These are phyloP conservation scores for Gymnopilus dilepis DNA, from an alignment of 768 basidiomycete genomes.

Conservation along the genomic window DNA sequence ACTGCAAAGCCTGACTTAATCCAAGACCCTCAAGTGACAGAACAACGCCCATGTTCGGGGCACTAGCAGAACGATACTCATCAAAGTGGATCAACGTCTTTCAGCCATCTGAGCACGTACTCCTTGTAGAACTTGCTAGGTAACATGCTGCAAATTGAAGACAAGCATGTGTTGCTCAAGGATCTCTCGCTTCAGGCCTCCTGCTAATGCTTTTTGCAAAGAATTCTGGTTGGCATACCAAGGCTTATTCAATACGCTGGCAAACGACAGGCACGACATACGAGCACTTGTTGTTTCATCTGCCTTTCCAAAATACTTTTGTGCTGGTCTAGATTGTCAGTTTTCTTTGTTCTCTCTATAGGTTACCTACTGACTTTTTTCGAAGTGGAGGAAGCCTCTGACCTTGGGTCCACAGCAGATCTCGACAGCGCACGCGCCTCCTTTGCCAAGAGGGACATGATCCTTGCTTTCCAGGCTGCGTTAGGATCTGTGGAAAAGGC, in stretches of 20 bases:
- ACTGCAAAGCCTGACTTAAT: no score
- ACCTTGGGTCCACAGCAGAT: conserved; percentile 28
- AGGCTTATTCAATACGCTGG: conserved; percentile 61
- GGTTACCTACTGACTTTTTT: not conserved
- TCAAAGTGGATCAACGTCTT: conserved; percentile 54
- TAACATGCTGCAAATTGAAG: conserved; percentile 25
- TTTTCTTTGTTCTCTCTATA: conserved; percentile 2
- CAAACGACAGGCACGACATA: conserved; percentile 54
- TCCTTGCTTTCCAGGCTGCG: conserved; percentile 69
- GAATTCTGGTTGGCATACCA: conserved; percentile 79
- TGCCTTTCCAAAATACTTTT: conserved; percentile 71
- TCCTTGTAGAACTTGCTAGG: conserved; percentile 53
- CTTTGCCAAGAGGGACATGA: conserved; percentile 48
- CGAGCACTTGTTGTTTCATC: conserved; percentile 79
- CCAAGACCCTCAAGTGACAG: no score
- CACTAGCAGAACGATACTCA: conserved; percentile 40
- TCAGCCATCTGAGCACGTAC: conserved; percentile 48
- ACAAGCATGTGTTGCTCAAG: not conserved
- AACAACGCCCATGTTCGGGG: not conserved
- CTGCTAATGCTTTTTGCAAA: conserved; percentile 69
- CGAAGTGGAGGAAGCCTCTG: conserved; percentile 37
- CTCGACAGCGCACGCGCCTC: conserved; percentile 61
- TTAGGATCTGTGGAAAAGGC: conserved; percentile 73
- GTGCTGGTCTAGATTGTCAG: conserved; percentile 83
- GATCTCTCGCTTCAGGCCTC: conserved; percentile 43